phyloP scores from a whole-genome alignment of 495 filamentous ascomycete genomes.

The Eremomyces bilateralis region DNA sequence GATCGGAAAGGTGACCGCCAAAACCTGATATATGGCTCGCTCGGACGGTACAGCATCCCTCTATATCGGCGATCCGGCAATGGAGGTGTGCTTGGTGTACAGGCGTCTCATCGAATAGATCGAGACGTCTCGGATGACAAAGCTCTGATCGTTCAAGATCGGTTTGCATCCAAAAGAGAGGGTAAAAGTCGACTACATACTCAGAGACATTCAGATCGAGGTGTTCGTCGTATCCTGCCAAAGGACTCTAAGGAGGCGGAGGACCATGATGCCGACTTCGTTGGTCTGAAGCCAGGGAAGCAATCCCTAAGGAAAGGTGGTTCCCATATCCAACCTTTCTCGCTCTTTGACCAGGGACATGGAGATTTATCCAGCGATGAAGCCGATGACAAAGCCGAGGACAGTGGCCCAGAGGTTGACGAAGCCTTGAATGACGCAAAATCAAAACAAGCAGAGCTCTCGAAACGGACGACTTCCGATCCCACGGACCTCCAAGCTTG shows the following conservation, averaged over 20 bases:
- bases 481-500: slow-evolving; percentile 50
- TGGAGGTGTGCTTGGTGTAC: slow-evolving; percentile 36
- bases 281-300: neutral
- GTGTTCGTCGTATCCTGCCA: neutral
- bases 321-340: no score
- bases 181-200: no score
- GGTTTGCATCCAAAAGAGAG: no score
- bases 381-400: neutral
- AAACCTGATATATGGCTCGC: slow-evolving; percentile 36
- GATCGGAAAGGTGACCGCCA: slow-evolving; percentile 34
- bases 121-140: slow-evolving; percentile 8
- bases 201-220: no score
- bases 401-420: neutral
- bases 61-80: slow-evolving; percentile 34
- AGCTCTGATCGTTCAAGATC: no score
- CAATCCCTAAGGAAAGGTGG: no score
- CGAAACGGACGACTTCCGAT: slow-evolving; percentile 31
- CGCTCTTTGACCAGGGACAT: no score
- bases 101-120: slow-evolving; percentile 28
- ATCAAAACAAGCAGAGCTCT: slow-evolving; percentile 33
- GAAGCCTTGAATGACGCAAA: slow-evolving; percentile 18
- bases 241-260: neutral
- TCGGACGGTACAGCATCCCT: slow-evolving; percentile 38
- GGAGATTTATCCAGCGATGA: no score
- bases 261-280: neutral